phyloP scores from a whole-genome alignment of 2,329 filamentous ascomycete genomes.

The Podosphaera fusca region DNA sequence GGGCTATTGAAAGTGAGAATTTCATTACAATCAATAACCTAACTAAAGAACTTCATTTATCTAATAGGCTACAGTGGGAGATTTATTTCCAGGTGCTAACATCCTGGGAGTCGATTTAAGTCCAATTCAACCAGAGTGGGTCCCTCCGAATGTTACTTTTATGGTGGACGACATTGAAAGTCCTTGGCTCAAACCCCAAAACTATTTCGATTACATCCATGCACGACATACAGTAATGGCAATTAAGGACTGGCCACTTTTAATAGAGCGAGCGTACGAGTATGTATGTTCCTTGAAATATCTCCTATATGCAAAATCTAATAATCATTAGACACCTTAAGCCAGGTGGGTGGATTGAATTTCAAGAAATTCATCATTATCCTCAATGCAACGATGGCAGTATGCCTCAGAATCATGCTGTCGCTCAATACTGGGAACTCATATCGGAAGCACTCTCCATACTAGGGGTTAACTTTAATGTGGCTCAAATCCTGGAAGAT shows the following conservation, averaged over 20 bases:
- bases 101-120: constrained; percentile 32
- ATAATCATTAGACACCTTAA: constrained; percentile 22
- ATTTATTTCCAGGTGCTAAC: constrained; percentile 22
- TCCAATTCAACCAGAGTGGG: constrained; percentile 32
- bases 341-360: constrained; percentile 30
- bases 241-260: constrained; percentile 29
- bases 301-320: constrained; percentile 1
- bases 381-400: constrained; percentile 22
- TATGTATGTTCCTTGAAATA: constrained; percentile 13
- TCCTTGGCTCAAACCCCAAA: constrained; percentile 24
- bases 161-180: constrained; percentile 41
- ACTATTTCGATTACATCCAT: constrained; percentile 38
- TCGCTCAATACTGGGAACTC: constrained; percentile 24
- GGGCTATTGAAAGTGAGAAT: constrained; percentile 29
- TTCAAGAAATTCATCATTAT: constrained; percentile 29
- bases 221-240: constrained; percentile 32
- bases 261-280: constrained; percentile 25
- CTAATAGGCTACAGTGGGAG: constrained; percentile 24
- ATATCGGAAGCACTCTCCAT: constrained; percentile 22
- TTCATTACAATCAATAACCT: background rate
- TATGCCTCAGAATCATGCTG: constrained; percentile 19
- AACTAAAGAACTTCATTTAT: background rate
- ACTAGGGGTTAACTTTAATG: constrained; percentile 25
- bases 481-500: constrained; percentile 20
- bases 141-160: constrained; percentile 39